Conservation (phyloP, 805 yeast species). For the Isabelozyma pseudorhagii region DNA sequence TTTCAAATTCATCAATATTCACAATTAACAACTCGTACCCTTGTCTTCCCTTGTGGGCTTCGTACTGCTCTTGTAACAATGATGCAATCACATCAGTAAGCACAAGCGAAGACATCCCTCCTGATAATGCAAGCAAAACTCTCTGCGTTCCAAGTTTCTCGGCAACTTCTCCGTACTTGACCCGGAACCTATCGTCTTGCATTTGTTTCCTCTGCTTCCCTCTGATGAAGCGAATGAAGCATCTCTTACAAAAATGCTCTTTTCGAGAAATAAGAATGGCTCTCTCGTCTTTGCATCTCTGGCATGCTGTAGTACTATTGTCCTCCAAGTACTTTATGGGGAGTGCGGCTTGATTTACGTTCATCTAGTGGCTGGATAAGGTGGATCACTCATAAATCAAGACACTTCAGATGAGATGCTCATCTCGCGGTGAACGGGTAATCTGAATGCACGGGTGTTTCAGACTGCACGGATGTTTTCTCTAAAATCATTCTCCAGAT, state of each 20-base stretch:
- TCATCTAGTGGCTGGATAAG: not conserved
- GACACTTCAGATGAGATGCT: not conserved
- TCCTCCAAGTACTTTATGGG: conserved; percentile 8
- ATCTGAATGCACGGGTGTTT: too few species aligned
- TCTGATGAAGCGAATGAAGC: conserved; percentile 70
- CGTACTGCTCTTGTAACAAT: conserved; percentile 58
- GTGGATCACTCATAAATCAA: not conserved
- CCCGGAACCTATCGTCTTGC: conserved; percentile 70
- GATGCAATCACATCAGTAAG: conserved; percentile 64
- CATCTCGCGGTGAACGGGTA: not conserved
- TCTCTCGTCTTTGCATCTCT: conserved; percentile 45
- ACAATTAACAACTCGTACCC: conserved; percentile 64
- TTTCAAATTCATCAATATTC: conserved; percentile 39
- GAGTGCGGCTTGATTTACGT: not conserved
- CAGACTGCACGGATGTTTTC: too few species aligned
- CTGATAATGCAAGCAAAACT: conserved; percentile 60
- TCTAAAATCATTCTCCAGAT: too few species aligned
- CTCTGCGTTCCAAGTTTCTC: conserved; percentile 32
- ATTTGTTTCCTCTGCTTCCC: conserved; percentile 80
- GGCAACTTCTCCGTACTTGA: conserved; percentile 50
- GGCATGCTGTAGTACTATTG: conserved; percentile 26
- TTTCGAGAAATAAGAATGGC: conserved; percentile 53
- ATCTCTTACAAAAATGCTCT: conserved; percentile 60
- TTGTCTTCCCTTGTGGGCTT: conserved; percentile 58
- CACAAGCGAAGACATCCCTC: conserved; percentile 66